Evolutionary conservation across 1,284 basidiomycete genomes (phyloP), one percentile per base, ranked within the genome.

Genomic region (Ceratobasidium papillatum): DNA sequence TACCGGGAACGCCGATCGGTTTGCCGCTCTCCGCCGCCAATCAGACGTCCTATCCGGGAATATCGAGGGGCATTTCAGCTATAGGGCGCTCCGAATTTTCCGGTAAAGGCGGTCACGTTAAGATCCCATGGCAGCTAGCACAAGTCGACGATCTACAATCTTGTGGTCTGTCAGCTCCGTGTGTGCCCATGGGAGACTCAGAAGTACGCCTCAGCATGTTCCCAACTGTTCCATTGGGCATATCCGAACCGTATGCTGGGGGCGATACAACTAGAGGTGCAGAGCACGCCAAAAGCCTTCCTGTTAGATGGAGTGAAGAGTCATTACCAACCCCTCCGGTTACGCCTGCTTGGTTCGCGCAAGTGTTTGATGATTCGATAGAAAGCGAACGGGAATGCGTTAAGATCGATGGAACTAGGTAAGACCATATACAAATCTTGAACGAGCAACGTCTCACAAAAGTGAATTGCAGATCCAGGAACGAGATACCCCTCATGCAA

Each of bases 271-370:
- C 32, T 34, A 56, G 49, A 11, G 52, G 43, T 1, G 52, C 17
- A 12, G 34, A 22, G 34, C 25, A 25, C 43, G 41, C 17, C 32
- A 52, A n/a, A 41, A 17, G 14, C n/a, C 27, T 30, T 19, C 27
- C 62, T 17, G 4, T 11, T 11, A 32, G 38, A 45, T 41, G 25
- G 51, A 41, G 27, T 36, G 36, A 54, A 56, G 45, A 61, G 17
- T 22, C 52, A 25, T 36, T 61, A 30, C 51, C 36, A 9, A 72
- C 68, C 1, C 68, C 68, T n/a, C 54, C 56, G 30, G 32, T 72
- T 7, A 72, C 68, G 7, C 54, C 68, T n/a, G 54, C 56, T 27
- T 72, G 68, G 56, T 43, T 61, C 45, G 56, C 58, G 19, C 68
- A 61, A 19, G 43, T 22, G 43, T 72, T 72, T 34, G 68, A 72